Evolutionary conservation across 129 eudicot species (phyloP).

Genomic region (Artemisia annua): DNA sequence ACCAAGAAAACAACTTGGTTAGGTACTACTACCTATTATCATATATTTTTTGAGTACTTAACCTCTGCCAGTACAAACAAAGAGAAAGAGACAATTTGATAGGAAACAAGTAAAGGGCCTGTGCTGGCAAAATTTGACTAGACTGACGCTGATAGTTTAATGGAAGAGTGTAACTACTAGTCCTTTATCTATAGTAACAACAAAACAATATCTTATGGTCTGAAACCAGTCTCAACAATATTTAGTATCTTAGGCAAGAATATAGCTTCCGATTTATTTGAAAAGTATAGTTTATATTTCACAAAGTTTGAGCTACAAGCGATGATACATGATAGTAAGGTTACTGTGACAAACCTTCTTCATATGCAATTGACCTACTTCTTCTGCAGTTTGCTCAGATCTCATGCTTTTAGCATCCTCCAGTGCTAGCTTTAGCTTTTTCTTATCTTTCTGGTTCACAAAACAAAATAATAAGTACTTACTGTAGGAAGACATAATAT

Average conservation of each 20-base stretch:
- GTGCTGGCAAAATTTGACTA: background rate
- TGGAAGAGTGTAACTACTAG: background rate
- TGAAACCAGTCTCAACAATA: slow-evolving; percentile 9
- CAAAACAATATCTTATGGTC: background rate
- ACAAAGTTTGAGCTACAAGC: background rate
- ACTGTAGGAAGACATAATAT: background rate
- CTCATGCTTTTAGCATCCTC: background rate
- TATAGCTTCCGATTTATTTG: background rate
- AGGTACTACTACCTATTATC: slow-evolving; percentile 35
- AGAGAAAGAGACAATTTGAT: background rate
- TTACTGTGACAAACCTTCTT: slow-evolving; percentile 13
- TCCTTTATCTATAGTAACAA: background rate
- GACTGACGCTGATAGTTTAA: background rate
- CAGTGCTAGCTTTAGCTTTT: background rate
- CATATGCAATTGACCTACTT: background rate
- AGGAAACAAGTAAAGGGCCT: background rate
- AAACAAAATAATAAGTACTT: background rate
- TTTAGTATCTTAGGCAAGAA: background rate
- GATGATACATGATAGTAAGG: background rate
- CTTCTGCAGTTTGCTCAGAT: slow-evolving; percentile 8
- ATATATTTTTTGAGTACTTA: slow-evolving; percentile 45
- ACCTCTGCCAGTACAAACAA: slow-evolving; percentile 31
- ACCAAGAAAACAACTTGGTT: slow-evolving; percentile 27
- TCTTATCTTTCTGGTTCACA: slow-evolving; percentile 12
- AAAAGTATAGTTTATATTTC: background rate